A percentile compares a stretch with the other conserved stretches of the same genome.
phyloP scores from a whole-genome alignment of 1,284 basidiomycete genomes.

The Lentinus polychrous region DNA sequence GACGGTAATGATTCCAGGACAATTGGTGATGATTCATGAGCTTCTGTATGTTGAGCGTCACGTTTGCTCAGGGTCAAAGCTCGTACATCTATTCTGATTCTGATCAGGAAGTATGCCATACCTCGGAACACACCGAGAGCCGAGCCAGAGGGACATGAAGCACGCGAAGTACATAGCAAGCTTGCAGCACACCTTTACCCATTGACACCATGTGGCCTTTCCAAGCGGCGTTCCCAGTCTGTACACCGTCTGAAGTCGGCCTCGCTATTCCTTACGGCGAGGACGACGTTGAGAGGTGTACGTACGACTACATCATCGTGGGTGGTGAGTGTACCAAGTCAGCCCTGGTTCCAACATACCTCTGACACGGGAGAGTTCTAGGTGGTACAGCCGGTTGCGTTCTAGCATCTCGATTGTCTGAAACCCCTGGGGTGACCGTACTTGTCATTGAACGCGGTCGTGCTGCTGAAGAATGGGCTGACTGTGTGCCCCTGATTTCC shows the following conservation, averaged over 20 bases:
- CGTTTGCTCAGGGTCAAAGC: no score
- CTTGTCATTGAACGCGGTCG: slow-evolving; percentile 27
- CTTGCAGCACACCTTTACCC: no score
- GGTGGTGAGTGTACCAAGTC: background rate
- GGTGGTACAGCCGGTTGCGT: slow-evolving; percentile 28
- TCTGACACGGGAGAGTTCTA: slow-evolving; percentile 12
- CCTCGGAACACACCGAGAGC: no score
- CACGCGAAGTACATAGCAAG: no score
- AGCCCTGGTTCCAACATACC: background rate
- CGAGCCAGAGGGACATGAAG: no score
- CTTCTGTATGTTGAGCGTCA: no score
- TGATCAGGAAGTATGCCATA: no score
- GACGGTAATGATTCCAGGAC: no score
- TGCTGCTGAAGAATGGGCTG: slow-evolving; percentile 22
- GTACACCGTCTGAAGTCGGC: background rate
- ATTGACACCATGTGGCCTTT: background rate
- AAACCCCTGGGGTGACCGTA: slow-evolving; percentile 16
- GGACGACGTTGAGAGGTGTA: background rate
- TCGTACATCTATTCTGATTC: no score
- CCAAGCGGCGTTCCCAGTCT: background rate
- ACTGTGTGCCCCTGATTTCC: slow-evolving; percentile 26
- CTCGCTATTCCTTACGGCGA: background rate
- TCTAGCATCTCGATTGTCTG: slow-evolving; percentile 23
- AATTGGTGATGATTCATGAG: no score
- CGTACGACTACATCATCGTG: slow-evolving; percentile 3